Conservation (phyloP, 2,329 filamentous ascomycete genomes). For the Pseudocercospora vitis region DNA sequence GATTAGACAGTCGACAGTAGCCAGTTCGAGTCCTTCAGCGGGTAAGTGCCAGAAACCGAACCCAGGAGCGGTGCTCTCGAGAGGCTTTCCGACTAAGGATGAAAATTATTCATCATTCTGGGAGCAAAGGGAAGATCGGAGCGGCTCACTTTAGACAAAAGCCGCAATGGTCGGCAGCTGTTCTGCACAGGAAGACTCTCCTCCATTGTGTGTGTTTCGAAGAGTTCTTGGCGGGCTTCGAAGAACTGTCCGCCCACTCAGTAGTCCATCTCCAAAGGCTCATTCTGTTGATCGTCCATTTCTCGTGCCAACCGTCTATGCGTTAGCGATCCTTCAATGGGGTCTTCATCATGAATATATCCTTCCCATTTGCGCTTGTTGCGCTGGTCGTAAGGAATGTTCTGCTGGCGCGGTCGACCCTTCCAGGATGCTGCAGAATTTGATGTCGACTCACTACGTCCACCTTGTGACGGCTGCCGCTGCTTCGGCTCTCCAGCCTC, state of each 20-base stretch:
- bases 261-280: constrained; percentile 51
- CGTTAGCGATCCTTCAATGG: constrained; percentile 42
- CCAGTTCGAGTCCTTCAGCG: constrained; percentile 23
- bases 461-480: constrained; percentile 21
- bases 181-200: too few relatives aligned
- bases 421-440: constrained; percentile 20
- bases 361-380: constrained; percentile 40
- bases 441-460: constrained; percentile 25
- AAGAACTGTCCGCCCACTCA: constrained; percentile 32
- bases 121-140: neutral
- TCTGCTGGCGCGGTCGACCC: constrained; percentile 15
- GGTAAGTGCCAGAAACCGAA: constrained; percentile 33
- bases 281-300: constrained; percentile 44
- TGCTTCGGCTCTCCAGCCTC: constrained; percentile 6
- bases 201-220: too few relatives aligned
- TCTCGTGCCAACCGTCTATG: constrained; percentile 48
- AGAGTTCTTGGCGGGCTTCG: too few relatives aligned
- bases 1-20: constrained; percentile 39
- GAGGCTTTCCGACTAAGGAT: constrained; percentile 43
- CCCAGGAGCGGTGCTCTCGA: constrained; percentile 24
- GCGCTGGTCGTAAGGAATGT: constrained; percentile 36
- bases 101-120: constrained; percentile 40
- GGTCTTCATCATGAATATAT: constrained; percentile 40
- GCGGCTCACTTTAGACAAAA: neutral
- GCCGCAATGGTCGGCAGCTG: neutral